phyloP scores from a whole-genome alignment of 2,329 filamentous ascomycete genomes.

The Plenodomus biglobosus region DNA sequence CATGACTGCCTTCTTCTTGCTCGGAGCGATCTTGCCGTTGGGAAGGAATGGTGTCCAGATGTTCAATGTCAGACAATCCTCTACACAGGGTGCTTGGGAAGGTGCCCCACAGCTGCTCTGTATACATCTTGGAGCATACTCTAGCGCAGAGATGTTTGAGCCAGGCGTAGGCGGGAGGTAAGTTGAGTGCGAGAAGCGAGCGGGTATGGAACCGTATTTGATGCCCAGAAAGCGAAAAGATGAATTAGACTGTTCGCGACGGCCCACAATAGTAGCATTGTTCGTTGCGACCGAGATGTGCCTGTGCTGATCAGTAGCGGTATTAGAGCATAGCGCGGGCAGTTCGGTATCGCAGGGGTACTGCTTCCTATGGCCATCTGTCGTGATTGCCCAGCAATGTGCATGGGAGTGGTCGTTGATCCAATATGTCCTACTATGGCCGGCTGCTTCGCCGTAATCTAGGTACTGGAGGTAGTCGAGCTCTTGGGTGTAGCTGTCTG shows the following conservation, averaged over 20 bases:
- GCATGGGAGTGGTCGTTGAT: constrained; percentile 10
- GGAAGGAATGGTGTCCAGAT: constrained; percentile 46
- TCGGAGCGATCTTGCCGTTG: constrained; percentile 11
- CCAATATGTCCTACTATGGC: constrained; percentile 22
- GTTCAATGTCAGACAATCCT: constrained; percentile 53
- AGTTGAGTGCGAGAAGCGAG: constrained; percentile 51
- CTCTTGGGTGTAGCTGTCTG: constrained; percentile 9
- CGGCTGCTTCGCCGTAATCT: constrained; percentile 14
- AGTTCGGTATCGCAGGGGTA: constrained; percentile 21
- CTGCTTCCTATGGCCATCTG: constrained; percentile 15
- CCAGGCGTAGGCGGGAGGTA: constrained; percentile 35
- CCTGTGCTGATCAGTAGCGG: constrained; percentile 17
- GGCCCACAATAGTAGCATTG: constrained; percentile 36
- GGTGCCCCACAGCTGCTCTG: constrained; percentile 37
- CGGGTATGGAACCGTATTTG: constrained; percentile 50
- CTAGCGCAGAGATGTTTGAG: constrained; percentile 40
- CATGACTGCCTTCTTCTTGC: constrained; percentile 49
- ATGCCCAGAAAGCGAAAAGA: constrained; percentile 57
- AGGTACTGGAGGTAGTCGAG: constrained; percentile 24
- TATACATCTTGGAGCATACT: constrained; percentile 45
- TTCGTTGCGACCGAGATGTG: constrained; percentile 21
- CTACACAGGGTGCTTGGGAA: constrained; percentile 27
- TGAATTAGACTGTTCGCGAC: constrained; percentile 46
- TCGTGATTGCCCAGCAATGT: constrained; percentile 25
- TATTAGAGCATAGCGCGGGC: constrained; percentile 30